Conservation (phyloP, 352 stramenopile species). For the Globisporangium rhizosaccharum region DNA sequence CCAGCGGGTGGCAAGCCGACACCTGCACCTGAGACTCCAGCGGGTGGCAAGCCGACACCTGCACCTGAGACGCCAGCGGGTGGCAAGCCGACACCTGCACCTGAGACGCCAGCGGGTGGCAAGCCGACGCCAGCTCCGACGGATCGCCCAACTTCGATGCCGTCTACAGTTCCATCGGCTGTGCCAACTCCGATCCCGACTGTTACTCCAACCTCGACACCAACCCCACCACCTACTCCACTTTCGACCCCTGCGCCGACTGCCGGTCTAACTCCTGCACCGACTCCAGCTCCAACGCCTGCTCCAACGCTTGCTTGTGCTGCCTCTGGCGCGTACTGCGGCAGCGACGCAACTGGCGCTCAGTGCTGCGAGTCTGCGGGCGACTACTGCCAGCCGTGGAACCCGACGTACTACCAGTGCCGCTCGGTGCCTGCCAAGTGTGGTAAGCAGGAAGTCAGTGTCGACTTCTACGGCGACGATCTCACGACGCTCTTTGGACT, state of each 20-base stretch:
- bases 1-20: no score
- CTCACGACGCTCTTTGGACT: conserved; percentile 3
- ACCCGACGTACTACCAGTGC: conserved; percentile 16
- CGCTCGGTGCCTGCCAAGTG: neutral
- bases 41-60: no score
- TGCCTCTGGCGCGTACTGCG: no score
- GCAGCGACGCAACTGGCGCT: conserved; percentile 5
- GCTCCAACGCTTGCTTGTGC: neutral
- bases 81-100: no score
- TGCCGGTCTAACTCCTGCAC: neutral
- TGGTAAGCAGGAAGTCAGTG: conserved; percentile 7
- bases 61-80: no score
- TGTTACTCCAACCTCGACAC: neutral
- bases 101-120: no score
- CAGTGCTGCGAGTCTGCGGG: conserved; percentile 10
- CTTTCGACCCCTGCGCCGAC: conserved; percentile 5
- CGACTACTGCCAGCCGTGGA: conserved; percentile 22
- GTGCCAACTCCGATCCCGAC: conserved; percentile 2
- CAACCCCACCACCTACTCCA: neutral
- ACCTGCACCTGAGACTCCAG: no score
- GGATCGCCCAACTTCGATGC: no score
- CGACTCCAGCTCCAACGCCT: conserved; percentile 2
- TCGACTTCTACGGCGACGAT: conserved; percentile 20
- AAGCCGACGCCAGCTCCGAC: no score
- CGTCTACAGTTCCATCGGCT: neutral